Evolutionary conservation across 169 alveolate species (phyloP), one percentile per base, ranked within the genome.

Genomic region (Eimeria falciformis): DNA sequence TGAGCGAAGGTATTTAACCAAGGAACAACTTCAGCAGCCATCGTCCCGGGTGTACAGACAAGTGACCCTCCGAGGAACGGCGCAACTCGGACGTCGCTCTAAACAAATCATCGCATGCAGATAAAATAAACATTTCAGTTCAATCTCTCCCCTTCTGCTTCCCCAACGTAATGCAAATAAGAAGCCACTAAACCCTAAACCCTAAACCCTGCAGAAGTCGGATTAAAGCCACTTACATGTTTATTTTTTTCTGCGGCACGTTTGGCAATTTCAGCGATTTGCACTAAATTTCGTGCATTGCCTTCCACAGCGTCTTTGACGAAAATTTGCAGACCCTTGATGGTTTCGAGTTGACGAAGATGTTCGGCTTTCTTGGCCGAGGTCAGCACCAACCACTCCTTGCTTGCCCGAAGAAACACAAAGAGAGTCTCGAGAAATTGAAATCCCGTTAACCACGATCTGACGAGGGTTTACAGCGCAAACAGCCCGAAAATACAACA

Each of bases 391-490:
- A 93, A 53, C 95, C 96, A 78, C 65, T 56, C 79, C 45, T 94
- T 95, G 29, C 95, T 98, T 56, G 95, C 92, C 11, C 96, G 92
- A 25, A 95, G 43, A 75, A 97, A 97, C 14, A 95, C 91, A 71
- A 97, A 95, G 86, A 97, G 95, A 0, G 98, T 97, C 75, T 97
- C 98, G 0, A 98, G 97, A 73, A 97, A 96, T 87, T 97, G 98
- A 75, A 96, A 97, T 5, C 98, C 98, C 37, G 97, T 96, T 69
- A 97, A 92, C 98, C 98, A 97, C 91, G 96, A 92, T 91, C 97
- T 96, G 89, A 2, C 2, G 65, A 3, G 2, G 25, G n/a, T 53
- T 17, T 21, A 53, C 65, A 53, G 9, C 17, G n/a, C 65, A 53
- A 53, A 53, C 17, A 53, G 3, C 65, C 17, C 65, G n/a, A 53